Conservation (phyloP, 1,284 basidiomycete genomes). For the Ganoderma boninense region DNA sequence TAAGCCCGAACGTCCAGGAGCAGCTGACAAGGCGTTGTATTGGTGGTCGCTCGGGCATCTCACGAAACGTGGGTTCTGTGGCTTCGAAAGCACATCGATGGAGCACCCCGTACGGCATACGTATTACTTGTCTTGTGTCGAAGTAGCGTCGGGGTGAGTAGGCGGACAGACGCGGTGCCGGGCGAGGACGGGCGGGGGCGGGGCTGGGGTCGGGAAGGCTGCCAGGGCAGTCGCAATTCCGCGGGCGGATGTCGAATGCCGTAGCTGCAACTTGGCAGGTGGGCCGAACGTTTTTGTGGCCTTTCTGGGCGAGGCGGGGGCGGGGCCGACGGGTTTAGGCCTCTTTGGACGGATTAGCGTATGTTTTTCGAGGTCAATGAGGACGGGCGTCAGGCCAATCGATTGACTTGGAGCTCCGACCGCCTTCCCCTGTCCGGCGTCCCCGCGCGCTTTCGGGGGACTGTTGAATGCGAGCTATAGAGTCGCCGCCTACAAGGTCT, state of each 20-base stretch:
- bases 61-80: slow-evolving; percentile 9
- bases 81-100: slow-evolving; percentile 11
- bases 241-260: background rate
- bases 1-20: background rate
- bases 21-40: slow-evolving; percentile 7
- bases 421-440: background rate
- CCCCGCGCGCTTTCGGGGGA: no score
- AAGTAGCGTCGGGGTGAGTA: background rate
- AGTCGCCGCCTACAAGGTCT: background rate
- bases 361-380: background rate
- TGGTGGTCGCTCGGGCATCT: slow-evolving; percentile 5
- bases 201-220: background rate
- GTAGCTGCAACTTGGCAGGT: background rate
- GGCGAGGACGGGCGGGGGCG: background rate
- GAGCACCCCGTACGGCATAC: slow-evolving; percentile 2
- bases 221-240: slow-evolving; percentile 1
- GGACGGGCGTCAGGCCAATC: background rate
- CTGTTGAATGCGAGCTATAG: no score
- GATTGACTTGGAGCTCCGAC: background rate
- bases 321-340: background rate
- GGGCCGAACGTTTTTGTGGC: background rate
- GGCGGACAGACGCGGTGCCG: background rate
- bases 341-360: background rate
- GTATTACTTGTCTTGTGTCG: background rate
- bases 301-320: background rate